Evolutionary conservation across 768 basidiomycete species (phyloP), one percentile per base, ranked within the genome.

Genomic region (Boletellus sp.): DNA sequence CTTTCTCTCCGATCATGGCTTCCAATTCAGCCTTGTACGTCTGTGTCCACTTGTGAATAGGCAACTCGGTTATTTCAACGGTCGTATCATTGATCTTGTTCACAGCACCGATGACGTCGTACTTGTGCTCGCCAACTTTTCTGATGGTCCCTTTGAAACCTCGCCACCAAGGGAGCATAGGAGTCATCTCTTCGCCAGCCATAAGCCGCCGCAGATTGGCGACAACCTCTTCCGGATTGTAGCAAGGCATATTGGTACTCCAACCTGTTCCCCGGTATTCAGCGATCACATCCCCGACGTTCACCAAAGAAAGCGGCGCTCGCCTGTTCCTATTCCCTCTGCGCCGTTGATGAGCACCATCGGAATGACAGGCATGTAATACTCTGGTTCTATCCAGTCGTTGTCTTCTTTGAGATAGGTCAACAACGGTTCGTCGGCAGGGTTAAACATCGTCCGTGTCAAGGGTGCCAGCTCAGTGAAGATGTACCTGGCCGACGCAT

Each of bases 101-200:
- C 43, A 79, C 79, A 40, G 85, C 62, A 43, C 96, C 96, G 31
- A 73, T 72, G 35, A 90, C 84, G 31, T 89, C 87, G 64, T 87
- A 94, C 70, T 89, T 95, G 75, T 93, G 83, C 58, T 93, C 93
- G 31, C 78, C 79, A 31, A 80, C 77, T 53, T 80, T 79, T 71
- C 83, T 91, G 70, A 98, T 87, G 33, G 85, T 78, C 35, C 94
- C 94, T 62, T 85, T 83, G 72, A 94, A 98, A 24, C 95, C 94
- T 45, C 93, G 84, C 89, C 91, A 98, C 96, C 96, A 99, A 2
- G 96, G 96, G 11, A 79, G 73, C 90, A 99, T 98, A 0, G 84
- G 78, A 13, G 84, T 81, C 56, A 85, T 64, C 55, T 91, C 90
- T 70, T 96, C 88, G 36, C 80, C 87, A 3, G 77, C 76, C 90